Conservation (phyloP, 2,329 filamentous ascomycete genomes). For the Alternaria sp. region DNA sequence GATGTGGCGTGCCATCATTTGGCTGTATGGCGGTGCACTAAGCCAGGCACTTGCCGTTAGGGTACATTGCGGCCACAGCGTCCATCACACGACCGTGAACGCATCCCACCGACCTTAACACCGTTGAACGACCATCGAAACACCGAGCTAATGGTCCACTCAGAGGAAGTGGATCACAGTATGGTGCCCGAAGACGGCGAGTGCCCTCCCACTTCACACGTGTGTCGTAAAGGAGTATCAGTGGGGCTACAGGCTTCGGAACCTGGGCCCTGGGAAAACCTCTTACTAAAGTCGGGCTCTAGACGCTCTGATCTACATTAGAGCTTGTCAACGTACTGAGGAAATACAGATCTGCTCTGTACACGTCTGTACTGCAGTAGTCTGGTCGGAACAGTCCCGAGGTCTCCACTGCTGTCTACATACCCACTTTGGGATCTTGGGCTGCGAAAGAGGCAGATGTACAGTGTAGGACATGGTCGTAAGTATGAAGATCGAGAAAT, state of each 20-base stretch:
- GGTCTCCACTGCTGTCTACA: not conserved
- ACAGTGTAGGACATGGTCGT: not conserved
- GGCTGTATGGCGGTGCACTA: slow-evolving; percentile 1
- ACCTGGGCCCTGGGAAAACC: not conserved
- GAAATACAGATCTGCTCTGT: not conserved
- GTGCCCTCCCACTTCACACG: not conserved
- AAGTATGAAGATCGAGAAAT: not conserved
- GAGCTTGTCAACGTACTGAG: not conserved
- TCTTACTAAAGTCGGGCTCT: not conserved
- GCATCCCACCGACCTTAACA: not conserved
- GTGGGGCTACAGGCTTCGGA: not conserved
- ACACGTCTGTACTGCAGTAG: not conserved
- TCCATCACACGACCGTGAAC: not conserved
- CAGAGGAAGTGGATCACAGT: not conserved
- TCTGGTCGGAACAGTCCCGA: not conserved
- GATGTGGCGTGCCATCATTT: not conserved
- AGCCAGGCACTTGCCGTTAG: not conserved
- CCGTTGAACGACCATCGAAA: not conserved
- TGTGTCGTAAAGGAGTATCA: not conserved
- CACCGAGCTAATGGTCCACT: not conserved
- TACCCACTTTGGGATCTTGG: not conserved
- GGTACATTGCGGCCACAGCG: not conserved
- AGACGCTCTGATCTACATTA: not conserved
- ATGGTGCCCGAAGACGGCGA: not conserved
- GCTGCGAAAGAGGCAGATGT: not conserved